Conservation (phyloP, 345 rosid genomes). For the Moricandia arvensis region DNA sequence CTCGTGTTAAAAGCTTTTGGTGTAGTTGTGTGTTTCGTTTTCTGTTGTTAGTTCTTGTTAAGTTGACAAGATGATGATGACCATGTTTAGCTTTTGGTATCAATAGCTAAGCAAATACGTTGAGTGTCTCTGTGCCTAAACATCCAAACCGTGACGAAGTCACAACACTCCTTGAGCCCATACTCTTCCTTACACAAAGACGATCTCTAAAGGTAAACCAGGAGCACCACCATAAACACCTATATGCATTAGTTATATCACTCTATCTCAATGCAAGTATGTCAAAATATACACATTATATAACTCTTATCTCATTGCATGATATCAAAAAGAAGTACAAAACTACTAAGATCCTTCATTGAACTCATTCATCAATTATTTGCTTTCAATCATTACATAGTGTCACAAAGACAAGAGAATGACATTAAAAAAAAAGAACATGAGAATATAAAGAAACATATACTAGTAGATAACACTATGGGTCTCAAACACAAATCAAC, state of each 20-base stretch:
- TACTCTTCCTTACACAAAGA: too few relatives aligned
- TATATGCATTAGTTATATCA: neutral
- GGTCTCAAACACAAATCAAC: slow-evolving; percentile 37
- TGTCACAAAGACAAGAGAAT: slow-evolving; percentile 39
- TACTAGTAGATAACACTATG: slow-evolving; percentile 18
- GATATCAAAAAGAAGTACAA: neutral
- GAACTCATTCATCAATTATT: slow-evolving; percentile 31
- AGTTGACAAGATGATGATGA: slow-evolving; percentile 5
- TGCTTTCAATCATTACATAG: slow-evolving; percentile 35
- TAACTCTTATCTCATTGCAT: neutral
- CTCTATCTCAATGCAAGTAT: too few relatives aligned
- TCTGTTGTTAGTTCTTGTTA: neutral
- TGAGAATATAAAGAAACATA: slow-evolving; percentile 6
- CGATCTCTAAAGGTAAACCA: too few relatives aligned
- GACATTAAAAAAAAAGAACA: neutral
- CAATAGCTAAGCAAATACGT: slow-evolving; percentile 5
- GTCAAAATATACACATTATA: too few relatives aligned
- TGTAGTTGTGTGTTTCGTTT: slow-evolving; percentile 9
- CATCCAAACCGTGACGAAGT: slow-evolving; percentile 12
- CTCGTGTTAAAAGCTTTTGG: neutral
- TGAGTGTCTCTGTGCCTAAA: slow-evolving; percentile 1
- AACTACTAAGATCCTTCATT: neutral
- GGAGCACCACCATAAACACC: neutral
- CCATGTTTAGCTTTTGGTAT: neutral
- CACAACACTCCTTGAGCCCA: neutral